Percentiles rank a stretch among this genome's conserved stretches.
Evolutionary conservation across 148 eudicot species (phyloP).

Genomic region (Chenopodium berlandieri): DNA sequence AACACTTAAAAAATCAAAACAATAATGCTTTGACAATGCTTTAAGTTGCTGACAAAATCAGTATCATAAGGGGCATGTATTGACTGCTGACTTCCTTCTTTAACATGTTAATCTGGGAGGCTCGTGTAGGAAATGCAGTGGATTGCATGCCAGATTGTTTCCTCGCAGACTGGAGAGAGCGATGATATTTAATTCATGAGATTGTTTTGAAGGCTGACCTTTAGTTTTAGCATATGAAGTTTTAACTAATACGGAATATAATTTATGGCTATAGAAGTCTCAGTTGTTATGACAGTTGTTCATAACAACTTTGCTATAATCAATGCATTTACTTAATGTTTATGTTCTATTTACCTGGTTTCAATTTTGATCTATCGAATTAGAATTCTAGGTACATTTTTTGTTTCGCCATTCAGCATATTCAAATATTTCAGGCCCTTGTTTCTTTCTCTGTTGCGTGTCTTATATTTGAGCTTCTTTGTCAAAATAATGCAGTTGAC

Average conservation of each 20-base stretch:
- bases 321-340: background rate
- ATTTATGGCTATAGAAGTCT: background rate
- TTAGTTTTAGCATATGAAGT: background rate
- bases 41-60: background rate
- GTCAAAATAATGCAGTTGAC: constrained; percentile 54
- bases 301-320: background rate
- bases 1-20: background rate
- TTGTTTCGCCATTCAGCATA: background rate
- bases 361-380: background rate
- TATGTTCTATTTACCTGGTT: background rate
- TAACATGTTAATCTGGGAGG: background rate
- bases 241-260: background rate
- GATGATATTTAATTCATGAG: background rate
- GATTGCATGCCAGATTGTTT: background rate
- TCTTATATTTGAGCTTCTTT: constrained; percentile 7
- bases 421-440: background rate
- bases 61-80: background rate
- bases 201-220: background rate
- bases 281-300: background rate
- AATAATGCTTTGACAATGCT: background rate
- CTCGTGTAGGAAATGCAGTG: background rate
- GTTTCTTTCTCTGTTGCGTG: constrained; percentile 4
- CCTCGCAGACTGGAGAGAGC: background rate
- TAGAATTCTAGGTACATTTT: background rate
- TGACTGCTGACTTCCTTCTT: background rate